These are phyloP conservation scores for Sungouiozyma ichnusensis DNA, from an alignment of 805 yeast genomes.

Conservation along the genomic window DNA sequence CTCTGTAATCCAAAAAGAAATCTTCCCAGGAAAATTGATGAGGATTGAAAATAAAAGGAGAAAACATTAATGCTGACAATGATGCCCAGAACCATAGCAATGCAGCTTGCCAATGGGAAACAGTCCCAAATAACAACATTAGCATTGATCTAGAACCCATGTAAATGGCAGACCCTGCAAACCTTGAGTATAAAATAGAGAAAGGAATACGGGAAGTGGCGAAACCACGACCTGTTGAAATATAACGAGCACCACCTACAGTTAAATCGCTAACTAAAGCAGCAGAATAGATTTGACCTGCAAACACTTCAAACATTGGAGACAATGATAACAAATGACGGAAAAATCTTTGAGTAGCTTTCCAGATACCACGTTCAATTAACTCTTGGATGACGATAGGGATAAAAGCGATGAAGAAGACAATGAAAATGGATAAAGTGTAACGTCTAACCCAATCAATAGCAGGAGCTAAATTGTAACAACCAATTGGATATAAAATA, in stretches of 20 bases:
- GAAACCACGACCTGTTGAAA: conserved; percentile 80
- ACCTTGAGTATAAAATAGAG: conserved; percentile 62
- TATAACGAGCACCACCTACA: conserved; percentile 81
- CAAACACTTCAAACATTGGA: conserved; percentile 76
- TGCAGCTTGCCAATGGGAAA: conserved; percentile 85
- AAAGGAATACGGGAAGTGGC: conserved; percentile 75
- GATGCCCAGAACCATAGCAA: conserved; percentile 97
- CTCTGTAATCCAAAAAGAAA: conserved; percentile 92
- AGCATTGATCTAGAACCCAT: conserved; percentile 73
- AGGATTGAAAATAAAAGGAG: conserved; percentile 94
- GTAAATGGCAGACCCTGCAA: conserved; percentile 74
- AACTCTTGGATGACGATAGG: conserved; percentile 73
- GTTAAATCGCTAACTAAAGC: conserved; percentile 61
- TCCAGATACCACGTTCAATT: conserved; percentile 74
- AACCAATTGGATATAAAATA: conserved; percentile 53
- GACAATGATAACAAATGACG: conserved; percentile 63
- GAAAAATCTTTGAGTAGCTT: conserved; percentile 56
- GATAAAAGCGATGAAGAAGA: conserved; percentile 68
- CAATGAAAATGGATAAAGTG: conserved; percentile 70
- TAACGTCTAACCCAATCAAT: conserved; percentile 77
- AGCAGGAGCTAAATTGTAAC: conserved; percentile 64
- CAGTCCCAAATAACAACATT: conserved; percentile 62
- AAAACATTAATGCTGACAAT: conserved; percentile 71
- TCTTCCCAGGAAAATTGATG: conserved; percentile 96
- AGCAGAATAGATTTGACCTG: conserved; percentile 67